Evolutionary conservation across 2,329 filamentous ascomycete species (phyloP).

Genomic region (Calonectria montana): DNA sequence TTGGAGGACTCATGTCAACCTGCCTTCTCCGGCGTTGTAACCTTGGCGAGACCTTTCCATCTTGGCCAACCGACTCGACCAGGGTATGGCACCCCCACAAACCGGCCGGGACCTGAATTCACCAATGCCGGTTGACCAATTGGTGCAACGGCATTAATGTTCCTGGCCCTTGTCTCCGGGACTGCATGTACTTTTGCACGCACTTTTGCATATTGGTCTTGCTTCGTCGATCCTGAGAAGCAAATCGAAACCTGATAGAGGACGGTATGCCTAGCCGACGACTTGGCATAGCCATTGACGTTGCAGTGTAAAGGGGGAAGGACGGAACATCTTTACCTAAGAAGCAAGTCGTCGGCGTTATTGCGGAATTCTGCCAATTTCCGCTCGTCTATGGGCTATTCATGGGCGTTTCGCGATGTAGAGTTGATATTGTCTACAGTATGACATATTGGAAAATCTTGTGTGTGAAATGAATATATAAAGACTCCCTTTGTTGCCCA

Average conservation of each 20-base stretch:
- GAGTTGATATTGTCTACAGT: not conserved
- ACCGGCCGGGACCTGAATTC: not conserved
- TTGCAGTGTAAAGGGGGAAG: conserved; percentile 1
- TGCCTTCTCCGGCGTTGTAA: not conserved
- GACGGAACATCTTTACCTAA: not conserved
- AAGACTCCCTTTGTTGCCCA: not conserved
- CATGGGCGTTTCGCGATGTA: not conserved
- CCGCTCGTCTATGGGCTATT: not conserved
- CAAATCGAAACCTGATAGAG: not conserved
- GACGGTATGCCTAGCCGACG: not conserved
- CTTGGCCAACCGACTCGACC: not conserved
- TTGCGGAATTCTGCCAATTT: not conserved
- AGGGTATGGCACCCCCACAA: not conserved
- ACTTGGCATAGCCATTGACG: not conserved
- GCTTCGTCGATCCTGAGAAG: not conserved
- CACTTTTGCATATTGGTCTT: not conserved
- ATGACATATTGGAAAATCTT: not conserved
- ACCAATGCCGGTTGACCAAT: not conserved
- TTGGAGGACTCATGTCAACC: not conserved
- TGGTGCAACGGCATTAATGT: conserved; percentile 4
- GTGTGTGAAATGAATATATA: not conserved
- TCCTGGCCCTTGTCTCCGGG: not conserved
- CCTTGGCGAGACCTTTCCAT: not conserved
- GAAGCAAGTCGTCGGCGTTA: not conserved
- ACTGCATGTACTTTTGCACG: conserved; percentile 9